Percentiles rank a stretch among this genome's conserved stretches.
Evolutionary conservation across 2,329 filamentous ascomycete species (phyloP).

Genomic region (Fusarium phyllophilum): DNA sequence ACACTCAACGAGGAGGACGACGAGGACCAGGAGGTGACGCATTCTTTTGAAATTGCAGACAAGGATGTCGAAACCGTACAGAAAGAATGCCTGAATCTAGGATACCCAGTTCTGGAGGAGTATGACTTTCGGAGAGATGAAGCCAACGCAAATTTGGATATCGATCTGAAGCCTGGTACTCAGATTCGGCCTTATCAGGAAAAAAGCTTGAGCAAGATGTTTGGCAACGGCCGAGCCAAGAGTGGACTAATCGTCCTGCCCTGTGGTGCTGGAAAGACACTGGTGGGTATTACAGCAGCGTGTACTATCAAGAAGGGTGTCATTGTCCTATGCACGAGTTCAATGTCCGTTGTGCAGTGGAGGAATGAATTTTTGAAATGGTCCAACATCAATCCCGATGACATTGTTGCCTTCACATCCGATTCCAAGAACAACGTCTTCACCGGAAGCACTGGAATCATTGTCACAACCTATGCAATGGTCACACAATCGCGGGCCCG

Average conservation of each 20-base stretch:
- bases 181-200: constrained; percentile 96
- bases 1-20: constrained; percentile 85
- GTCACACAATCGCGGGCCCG: constrained; percentile 90
- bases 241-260: constrained; percentile 97
- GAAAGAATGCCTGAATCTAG: constrained; percentile 87
- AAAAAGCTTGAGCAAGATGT: constrained; percentile 98
- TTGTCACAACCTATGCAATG: constrained; percentile 99
- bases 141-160: constrained; percentile 89
- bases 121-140: constrained; percentile 97
- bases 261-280: constrained; percentile 95
- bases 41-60: constrained; percentile 91
- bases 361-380: constrained; percentile 95
- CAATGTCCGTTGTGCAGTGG: constrained; percentile 99
- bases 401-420: constrained; percentile 94
- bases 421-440: constrained; percentile 86
- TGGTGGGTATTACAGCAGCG: constrained; percentile 97
- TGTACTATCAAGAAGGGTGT: constrained; percentile 98
- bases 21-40: constrained; percentile 86
- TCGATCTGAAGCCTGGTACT: constrained; percentile 88
- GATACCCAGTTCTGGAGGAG: constrained; percentile 90
- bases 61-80: constrained; percentile 86
- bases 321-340: constrained; percentile 94
- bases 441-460: constrained; percentile 89
- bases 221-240: constrained; percentile 95
- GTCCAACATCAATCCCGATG: constrained; percentile 93